Evolutionary conservation across 2,329 filamentous ascomycete species (phyloP).

Genomic region (Ceratocystis cubensis): DNA sequence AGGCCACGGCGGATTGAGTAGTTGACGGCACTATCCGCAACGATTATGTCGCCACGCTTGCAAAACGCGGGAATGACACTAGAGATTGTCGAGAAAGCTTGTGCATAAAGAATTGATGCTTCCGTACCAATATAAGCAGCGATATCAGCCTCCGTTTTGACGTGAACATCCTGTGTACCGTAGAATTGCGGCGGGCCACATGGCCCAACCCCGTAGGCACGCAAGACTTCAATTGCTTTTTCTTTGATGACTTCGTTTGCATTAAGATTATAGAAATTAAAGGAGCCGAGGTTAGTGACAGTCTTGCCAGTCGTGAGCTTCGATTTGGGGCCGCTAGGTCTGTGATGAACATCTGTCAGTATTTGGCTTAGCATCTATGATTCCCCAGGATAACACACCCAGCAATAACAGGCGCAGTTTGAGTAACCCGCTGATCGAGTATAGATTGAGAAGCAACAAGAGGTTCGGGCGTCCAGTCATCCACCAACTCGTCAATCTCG

Average conservation of each 20-base stretch:
- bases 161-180: constrained; percentile 94
- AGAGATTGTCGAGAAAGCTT: constrained; percentile 93
- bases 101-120: constrained; percentile 87
- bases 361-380: neutral
- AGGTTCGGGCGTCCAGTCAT: constrained; percentile 92
- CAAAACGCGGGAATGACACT: constrained; percentile 94
- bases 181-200: constrained; percentile 97
- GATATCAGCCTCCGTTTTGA: constrained; percentile 91
- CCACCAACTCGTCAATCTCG: constrained; percentile 94
- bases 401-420: constrained; percentile 75
- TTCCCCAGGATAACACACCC: constrained; percentile 43
- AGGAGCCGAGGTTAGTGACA: constrained; percentile 84
- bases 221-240: constrained; percentile 84
- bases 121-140: constrained; percentile 78
- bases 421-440: constrained; percentile 69
- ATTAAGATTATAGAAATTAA: constrained; percentile 97
- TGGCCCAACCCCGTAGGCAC: constrained; percentile 90
- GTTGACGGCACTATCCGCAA: constrained; percentile 86
- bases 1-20: constrained; percentile 89
- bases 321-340: constrained; percentile 77
- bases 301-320: constrained; percentile 81
- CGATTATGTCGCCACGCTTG: constrained; percentile 93
- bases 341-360: constrained; percentile 29
- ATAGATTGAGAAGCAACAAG: constrained; percentile 61
- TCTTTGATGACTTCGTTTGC: constrained; percentile 86